Base-by-base conservation (phyloP, 306 rosid species). In the Albizia julibrissin region DNA sequence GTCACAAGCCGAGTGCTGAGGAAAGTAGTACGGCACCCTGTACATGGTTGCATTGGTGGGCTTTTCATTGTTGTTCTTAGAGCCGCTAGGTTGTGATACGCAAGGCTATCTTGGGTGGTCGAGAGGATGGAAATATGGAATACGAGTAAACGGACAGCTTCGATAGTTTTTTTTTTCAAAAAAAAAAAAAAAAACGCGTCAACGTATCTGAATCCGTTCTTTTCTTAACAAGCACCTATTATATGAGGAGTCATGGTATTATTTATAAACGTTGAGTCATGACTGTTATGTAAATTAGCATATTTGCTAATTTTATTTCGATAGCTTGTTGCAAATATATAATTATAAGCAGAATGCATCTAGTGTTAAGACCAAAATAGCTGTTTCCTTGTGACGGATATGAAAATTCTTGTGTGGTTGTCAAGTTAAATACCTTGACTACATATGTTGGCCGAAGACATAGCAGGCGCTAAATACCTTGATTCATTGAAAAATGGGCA, bases 11-110 rank as follows among this genome's bases (percentile, higher is more conserved):
- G 11, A 66, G 16, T 24, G 34, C 68, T 10, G 68, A 61, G 34
- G 8, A 27, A 34, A 40, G 69, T 42, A 14, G 64, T 26, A 15
- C 26, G 78, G 73, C 58, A 34, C 42, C 70, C 69, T 72, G 84
- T 77, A 75, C 27, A 81, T 81, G 77, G 67, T 58, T 27, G 68
- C 29, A 21, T 81, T 76, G 49, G 26, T 64, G 29, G 37, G 69
- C 39, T 64, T 26, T 14, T 64, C 19, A 29, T 64, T 29, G 6
- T 12, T 26, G 39, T 27, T 64, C 69, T 27, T 27, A 29, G 39
- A 11, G 69, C 39, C 21, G 21, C 11, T 21, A 27, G 13, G 39
- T 11, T 12, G 37, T 27, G 69, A 21, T 10, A 29, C 39, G 15
- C 9, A 14, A 64, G 69, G 69, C 9, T 64, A 64, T 27, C 69